Base-by-base conservation (phyloP, 345 rosid genomes). In the Syzygium aromaticum region DNA sequence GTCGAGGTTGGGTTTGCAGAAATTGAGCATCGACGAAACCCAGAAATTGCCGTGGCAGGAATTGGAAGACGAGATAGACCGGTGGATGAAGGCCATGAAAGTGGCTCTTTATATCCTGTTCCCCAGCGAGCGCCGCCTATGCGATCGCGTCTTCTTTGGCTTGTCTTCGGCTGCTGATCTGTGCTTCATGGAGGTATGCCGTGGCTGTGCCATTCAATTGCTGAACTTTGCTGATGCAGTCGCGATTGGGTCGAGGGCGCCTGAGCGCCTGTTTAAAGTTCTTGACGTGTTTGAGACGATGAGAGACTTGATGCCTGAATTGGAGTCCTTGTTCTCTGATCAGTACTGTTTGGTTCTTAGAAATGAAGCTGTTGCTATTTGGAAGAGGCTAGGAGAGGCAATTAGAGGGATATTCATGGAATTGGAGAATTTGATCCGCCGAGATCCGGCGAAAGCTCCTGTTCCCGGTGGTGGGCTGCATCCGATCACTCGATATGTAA, bases 101-200 rank as follows among this genome's bases (percentile, higher is more conserved):
- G 98, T 96, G 38, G 91, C 94, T 14, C 91, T 97, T 5, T 93
- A 96, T 16, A 95, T 97, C 87, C 94, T 97, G 54, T 97, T 95
- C 88, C 98, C 99, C 6, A 96, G 98, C 84, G 99, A 97, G 90
- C 94, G 99, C 5, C 93, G 98, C n/a, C 90, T 97, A 87, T 97
- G 98, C 38, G 98, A 95, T 86, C 98, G 98, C 4, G 93, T 97
- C 67, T 97, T 95, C 86, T 91, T 93, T 22, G 97, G 98, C 21
- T 93, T 94, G 80, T 88, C 95, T 14, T 91, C 95, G 0, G 96
- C 95, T 3, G 94, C 95, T 10, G 98, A 96, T 88, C 90, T 94
- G 51, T 94, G 98, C 1, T 97, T 97, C 90, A 97, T 97, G 99
- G 99, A 97, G 89, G 98, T 95, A 23, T 96, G 98, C 86, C 96